Conservation (phyloP, 2,329 filamentous ascomycete genomes). For the Botryotinia convoluta region DNA sequence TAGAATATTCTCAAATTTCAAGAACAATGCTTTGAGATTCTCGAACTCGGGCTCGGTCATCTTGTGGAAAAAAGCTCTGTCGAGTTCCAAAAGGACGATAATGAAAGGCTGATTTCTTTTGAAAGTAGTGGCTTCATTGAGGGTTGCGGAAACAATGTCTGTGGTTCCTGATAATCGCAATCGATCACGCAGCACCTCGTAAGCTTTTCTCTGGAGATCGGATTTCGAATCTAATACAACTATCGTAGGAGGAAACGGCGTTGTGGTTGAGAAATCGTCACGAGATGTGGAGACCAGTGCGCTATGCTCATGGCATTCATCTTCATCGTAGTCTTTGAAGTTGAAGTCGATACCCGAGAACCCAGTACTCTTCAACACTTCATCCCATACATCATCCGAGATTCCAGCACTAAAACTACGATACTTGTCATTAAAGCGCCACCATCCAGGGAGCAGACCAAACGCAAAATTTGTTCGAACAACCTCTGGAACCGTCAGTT, state of each 20-base stretch:
- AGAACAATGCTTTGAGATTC: not conserved
- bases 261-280: not conserved
- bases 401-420: conserved; percentile 27
- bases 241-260: not conserved
- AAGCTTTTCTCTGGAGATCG: not conserved
- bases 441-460: conserved; percentile 42
- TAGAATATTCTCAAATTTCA: not conserved
- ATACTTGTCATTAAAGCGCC: conserved; percentile 36
- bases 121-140: not conserved
- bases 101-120: not conserved
- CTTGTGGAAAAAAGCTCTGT: not conserved
- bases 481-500: not conserved
- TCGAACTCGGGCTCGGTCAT: not conserved
- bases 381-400: conserved; percentile 23
- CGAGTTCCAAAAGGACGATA: not conserved
- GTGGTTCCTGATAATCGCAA: not conserved
- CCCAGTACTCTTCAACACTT: conserved; percentile 19
- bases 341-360: conserved; percentile 25
- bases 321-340: conserved; percentile 19
- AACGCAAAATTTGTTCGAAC: conserved; percentile 27
- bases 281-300: not conserved
- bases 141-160: not conserved
- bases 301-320: not conserved
- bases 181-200: not conserved
- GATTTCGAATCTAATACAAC: not conserved